Evolutionary conservation across 2,329 filamentous ascomycete species (phyloP).

Genomic region (Knufia petricola): DNA sequence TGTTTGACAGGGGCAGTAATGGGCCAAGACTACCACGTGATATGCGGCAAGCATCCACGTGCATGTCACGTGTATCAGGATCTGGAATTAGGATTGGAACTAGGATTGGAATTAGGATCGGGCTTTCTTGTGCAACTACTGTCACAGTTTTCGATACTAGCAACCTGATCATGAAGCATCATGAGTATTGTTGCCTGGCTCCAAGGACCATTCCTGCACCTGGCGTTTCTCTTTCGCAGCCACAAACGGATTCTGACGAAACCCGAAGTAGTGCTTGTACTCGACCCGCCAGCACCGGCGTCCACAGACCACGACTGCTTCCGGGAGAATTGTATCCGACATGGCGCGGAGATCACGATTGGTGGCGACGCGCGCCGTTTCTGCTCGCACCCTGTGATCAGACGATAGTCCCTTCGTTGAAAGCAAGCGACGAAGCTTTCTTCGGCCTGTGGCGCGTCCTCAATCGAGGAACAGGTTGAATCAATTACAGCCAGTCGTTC

Average conservation of each 20-base stretch:
- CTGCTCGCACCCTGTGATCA: background rate
- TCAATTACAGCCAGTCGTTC: no score
- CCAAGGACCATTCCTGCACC: slow-evolving; percentile 3
- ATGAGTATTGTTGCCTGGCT: background rate
- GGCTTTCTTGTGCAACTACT: background rate
- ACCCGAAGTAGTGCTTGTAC: slow-evolving; percentile 9
- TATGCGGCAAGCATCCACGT: background rate
- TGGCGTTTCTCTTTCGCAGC: slow-evolving; percentile 3
- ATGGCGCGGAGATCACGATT: background rate
- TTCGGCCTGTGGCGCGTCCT: background rate
- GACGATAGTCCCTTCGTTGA: background rate
- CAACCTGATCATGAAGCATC: background rate
- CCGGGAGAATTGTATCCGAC: background rate
- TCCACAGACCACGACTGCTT: slow-evolving; percentile 4
- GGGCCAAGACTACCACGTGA: background rate
- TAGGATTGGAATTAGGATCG: slow-evolving; percentile 1
- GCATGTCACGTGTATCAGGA: background rate
- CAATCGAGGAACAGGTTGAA: no score
- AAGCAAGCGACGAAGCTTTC: background rate
- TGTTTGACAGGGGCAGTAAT: no score
- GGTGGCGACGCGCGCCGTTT: background rate
- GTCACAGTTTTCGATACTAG: background rate
- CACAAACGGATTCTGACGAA: slow-evolving; percentile 7
- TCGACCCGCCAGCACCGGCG: slow-evolving; percentile 4
- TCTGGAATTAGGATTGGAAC: background rate